phyloP scores from a whole-genome alignment of 73 alveolate species.

The Strombidium stylifer region DNA sequence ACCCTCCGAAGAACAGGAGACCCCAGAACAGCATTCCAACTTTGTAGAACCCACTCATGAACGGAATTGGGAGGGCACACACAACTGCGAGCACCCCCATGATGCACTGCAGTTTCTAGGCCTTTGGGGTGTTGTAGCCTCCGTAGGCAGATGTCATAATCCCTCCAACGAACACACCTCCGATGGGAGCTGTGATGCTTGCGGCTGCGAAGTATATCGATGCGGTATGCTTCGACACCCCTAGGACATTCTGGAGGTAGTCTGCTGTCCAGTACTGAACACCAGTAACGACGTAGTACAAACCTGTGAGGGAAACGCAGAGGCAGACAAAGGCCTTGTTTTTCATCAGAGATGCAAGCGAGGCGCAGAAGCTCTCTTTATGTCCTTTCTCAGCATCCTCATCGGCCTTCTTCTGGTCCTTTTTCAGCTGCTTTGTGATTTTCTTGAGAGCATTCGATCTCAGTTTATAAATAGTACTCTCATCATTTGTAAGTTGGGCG shows the following conservation, averaged over 20 bases:
- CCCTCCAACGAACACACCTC: slow-evolving; percentile 86
- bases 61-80: slow-evolving; percentile 79
- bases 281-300: slow-evolving; percentile 89
- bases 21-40: slow-evolving; percentile 76
- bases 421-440: too few relatives aligned
- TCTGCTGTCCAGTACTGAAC: slow-evolving; percentile 93
- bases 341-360: background rate
- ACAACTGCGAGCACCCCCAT: slow-evolving; percentile 55
- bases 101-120: slow-evolving; percentile 59
- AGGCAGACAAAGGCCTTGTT: slow-evolving; percentile 51
- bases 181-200: slow-evolving; percentile 87
- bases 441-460: too few relatives aligned
- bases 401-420: too few relatives aligned
- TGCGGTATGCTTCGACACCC: slow-evolving; percentile 52
- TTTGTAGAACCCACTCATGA: slow-evolving; percentile 44
- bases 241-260: slow-evolving; percentile 68
- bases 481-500: too few relatives aligned
- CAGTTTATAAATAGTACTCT: too few relatives aligned
- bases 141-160: slow-evolving; percentile 67
- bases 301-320: slow-evolving; percentile 67
- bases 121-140: slow-evolving; percentile 76
- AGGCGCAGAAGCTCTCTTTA: background rate
- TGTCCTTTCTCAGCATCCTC: too few relatives aligned
- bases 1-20: slow-evolving; percentile 86
- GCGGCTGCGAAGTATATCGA: slow-evolving; percentile 67